Evolutionary conservation across 345 rosid genomes (phyloP).

Genomic region (Corchorus capsularis): DNA sequence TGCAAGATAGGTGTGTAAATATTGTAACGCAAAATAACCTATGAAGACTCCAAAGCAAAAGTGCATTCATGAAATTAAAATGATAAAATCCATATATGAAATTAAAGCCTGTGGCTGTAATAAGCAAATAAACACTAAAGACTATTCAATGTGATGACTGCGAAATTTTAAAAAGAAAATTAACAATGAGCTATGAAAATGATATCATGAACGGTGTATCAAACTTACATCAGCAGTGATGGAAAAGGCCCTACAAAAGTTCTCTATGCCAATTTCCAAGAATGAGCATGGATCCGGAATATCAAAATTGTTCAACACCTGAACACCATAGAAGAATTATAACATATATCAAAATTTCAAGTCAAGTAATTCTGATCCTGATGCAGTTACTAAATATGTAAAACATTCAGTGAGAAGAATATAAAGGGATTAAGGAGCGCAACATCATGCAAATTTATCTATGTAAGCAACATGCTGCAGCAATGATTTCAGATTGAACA

Average conservation of each 20-base stretch:
- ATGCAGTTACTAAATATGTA: neutral
- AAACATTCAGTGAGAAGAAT: neutral
- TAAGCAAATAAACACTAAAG: neutral
- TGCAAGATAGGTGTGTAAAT: neutral
- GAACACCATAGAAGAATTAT: constrained; percentile 16
- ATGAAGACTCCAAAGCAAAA: neutral
- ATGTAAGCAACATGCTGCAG: neutral
- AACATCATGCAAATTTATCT: neutral
- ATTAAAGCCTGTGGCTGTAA: neutral
- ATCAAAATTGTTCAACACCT: constrained; percentile 81
- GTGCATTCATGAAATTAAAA: neutral
- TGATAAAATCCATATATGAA: neutral
- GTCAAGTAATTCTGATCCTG: neutral
- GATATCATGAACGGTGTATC: neutral
- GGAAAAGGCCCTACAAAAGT: constrained; percentile 23
- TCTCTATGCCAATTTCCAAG: constrained; percentile 67
- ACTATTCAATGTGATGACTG: neutral
- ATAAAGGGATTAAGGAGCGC: neutral
- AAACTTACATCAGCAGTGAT: constrained; percentile 11
- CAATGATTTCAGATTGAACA: neutral
- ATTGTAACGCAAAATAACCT: neutral
- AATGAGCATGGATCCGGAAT: constrained; percentile 80
- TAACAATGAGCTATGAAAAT: no score
- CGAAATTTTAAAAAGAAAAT: neutral
- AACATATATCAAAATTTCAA: neutral